Evolutionary conservation across 176 grass and related monocot species (phyloP), one percentile per base, ranked within the genome.

Genomic region (Musa acuminata): DNA sequence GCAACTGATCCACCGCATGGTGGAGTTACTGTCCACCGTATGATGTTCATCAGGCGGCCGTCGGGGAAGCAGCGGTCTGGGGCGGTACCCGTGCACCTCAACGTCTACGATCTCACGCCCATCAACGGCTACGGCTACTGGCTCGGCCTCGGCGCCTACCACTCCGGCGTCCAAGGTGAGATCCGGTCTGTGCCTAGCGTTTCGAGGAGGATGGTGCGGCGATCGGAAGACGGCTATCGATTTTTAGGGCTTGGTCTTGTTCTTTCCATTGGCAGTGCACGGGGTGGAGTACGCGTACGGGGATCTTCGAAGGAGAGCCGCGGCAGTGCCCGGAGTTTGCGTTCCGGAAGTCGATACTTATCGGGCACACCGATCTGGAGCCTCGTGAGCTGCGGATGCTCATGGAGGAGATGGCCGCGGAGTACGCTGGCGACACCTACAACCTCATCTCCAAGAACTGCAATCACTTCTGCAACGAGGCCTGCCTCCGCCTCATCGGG

Each of bases 141-240:
- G 62, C 21, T 64, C 10, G 62, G 62, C 62, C 62, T 64, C 22
- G 62, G 62, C 10, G 62, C 12, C 2, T 64, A 64, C 24, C 62
- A 64, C 22, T 64, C 62, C 21, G 62, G 62, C 62, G 62, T 64
- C 62, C 62, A 64, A 64, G 62, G 62, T 64, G 19, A 21, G 62
- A 64, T 26, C 22, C 20, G 22, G 10, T 64, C 22, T 8, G 1
- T 21, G 20, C 21, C 22, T 19, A 20, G 19, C 17, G n/a, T 24
- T 26, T 64, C 62, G n/a, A 21, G 11, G 11, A 19, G 8, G n/a
- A 3, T 64, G 8, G 20, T 64, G 7, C 12, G 22, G 22, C 22
- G n/a, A 35, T 24, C 20, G 16, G 4, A 2, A 3, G 62, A 64
- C 2, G 10, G 62, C 4, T 11, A 26, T 11, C 8, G 11, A 11